Evolutionary conservation across 129 eudicot species (phyloP).

Genomic region (Artemisia annua): DNA sequence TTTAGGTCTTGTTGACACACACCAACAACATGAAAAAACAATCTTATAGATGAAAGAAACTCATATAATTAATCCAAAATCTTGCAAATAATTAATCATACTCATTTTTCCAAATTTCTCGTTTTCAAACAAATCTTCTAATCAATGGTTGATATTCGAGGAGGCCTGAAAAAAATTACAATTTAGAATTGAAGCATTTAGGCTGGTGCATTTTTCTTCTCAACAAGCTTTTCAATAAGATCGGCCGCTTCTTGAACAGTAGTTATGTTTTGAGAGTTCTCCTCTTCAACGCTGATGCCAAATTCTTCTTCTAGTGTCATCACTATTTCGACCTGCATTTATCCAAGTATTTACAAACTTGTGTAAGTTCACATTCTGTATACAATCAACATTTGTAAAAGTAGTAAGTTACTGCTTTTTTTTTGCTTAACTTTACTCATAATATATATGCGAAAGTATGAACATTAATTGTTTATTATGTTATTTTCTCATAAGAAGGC

Average conservation of each 20-base stretch:
- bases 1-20: not conserved
- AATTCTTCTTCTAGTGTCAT: constrained; percentile 76
- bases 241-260: constrained; percentile 80
- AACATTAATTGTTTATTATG: too few species aligned
- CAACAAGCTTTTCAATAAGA: constrained; percentile 58
- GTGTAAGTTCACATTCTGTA: too few species aligned
- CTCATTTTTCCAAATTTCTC: not conserved
- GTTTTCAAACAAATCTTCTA: constrained; percentile 21
- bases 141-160: not conserved
- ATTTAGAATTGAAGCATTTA: constrained; percentile 9
- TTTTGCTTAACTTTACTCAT: too few species aligned
- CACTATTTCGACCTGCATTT: constrained; percentile 66
- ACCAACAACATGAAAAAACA: not conserved
- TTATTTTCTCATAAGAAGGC: too few species aligned
- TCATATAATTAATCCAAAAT: constrained; percentile 16
- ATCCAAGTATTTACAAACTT: not conserved
- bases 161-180: not conserved
- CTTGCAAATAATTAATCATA: constrained; percentile 19
- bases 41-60: not conserved
- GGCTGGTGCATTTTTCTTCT: constrained; percentile 43
- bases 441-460: too few species aligned
- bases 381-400: too few species aligned
- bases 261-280: constrained; percentile 66
- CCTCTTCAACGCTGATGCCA: constrained; percentile 68
- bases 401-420: too few species aligned